A percentile compares a stretch with the other conserved stretches of the same genome.
Evolutionary conservation across 768 basidiomycete species (phyloP).

Genomic region (Tulasnella sp.): DNA sequence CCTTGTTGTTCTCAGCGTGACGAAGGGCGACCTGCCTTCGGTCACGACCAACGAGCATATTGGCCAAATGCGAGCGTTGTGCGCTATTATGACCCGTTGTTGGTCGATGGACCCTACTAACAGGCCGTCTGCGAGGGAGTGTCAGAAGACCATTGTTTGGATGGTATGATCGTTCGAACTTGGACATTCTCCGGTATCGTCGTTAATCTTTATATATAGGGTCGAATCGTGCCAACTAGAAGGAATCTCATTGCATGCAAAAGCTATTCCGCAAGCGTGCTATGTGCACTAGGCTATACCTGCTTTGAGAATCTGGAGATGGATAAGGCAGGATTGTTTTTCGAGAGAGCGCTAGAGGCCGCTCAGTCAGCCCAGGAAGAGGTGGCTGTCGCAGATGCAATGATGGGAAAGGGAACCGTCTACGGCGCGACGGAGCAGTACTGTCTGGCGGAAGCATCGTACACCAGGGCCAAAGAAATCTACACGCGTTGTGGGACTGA

Average conservation of each 20-base stretch:
- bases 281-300: background rate
- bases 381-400: background rate
- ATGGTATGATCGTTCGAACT: too few relatives aligned
- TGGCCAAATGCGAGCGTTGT: background rate
- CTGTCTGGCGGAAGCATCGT: too few relatives aligned
- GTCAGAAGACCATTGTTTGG: too few relatives aligned
- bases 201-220: background rate
- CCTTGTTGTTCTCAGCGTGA: background rate
- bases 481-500: too few relatives aligned
- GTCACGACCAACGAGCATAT: slow-evolving; percentile 1
- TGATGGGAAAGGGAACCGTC: background rate
- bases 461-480: too few relatives aligned
- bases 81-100: background rate
- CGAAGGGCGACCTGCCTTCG: background rate
- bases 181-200: background rate
- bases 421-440: background rate
- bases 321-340: background rate
- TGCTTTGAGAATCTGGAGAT: background rate
- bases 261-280: background rate
- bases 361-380: background rate
- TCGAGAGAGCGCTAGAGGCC: background rate
- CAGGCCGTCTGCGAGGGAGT: background rate
- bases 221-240: background rate
- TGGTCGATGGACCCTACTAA: background rate
- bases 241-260: background rate